phyloP scores from a whole-genome alignment of 2,329 filamentous ascomycete species.

The Neopestalotiopsis rosae region DNA sequence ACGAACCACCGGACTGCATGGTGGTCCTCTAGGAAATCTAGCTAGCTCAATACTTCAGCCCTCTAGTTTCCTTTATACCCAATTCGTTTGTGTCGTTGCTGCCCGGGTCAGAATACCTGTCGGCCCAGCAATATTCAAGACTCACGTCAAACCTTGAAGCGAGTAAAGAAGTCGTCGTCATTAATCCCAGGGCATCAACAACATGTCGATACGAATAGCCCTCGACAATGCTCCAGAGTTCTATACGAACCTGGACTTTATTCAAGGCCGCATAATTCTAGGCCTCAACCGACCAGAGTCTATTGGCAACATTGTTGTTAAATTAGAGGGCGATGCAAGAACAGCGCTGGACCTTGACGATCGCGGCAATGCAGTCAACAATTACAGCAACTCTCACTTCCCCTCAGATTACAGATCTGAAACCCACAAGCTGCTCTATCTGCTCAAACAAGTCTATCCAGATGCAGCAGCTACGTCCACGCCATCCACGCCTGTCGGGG shows the following conservation, averaged over 20 bases:
- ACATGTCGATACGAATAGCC: slow-evolving; percentile 70
- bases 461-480: slow-evolving; percentile 49
- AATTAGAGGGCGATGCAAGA: slow-evolving; percentile 80
- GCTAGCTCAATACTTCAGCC: not conserved
- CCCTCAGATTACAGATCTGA: slow-evolving; percentile 55
- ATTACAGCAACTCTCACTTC: slow-evolving; percentile 20
- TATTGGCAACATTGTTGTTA: slow-evolving; percentile 77
- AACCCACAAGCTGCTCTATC: slow-evolving; percentile 78
- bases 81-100: slow-evolving; percentile 1
- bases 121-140: not conserved
- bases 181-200: slow-evolving; percentile 29
- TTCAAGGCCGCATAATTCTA: slow-evolving; percentile 67
- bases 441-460: slow-evolving; percentile 75
- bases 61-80: not conserved
- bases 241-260: slow-evolving; percentile 80
- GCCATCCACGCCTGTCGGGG: slow-evolving; percentile 45
- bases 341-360: slow-evolving; percentile 65
- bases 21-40: not conserved
- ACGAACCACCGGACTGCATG: not conserved
- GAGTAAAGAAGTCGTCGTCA: not conserved
- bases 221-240: slow-evolving; percentile 72
- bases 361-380: slow-evolving; percentile 44
- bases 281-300: slow-evolving; percentile 69
- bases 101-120: slow-evolving; percentile 7
- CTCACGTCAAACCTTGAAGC: not conserved